Evolutionary conservation across 139 green algal species (phyloP).

Genomic region (Chlorella vulgaris): DNA sequence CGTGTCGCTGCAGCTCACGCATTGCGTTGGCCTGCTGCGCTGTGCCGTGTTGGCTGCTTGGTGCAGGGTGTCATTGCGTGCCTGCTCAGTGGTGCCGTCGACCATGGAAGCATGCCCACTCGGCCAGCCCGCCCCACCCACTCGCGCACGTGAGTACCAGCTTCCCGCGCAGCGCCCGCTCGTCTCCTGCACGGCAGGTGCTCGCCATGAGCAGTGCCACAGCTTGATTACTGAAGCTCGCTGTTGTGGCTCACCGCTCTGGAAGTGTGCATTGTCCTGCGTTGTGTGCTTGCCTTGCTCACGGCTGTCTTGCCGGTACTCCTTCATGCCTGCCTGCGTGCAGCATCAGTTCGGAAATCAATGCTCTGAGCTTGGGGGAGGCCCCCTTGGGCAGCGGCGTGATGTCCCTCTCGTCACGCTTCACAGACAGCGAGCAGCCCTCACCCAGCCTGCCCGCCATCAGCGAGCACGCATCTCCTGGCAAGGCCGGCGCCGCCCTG

Average conservation of each 20-base stretch:
- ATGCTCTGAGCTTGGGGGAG: neutral
- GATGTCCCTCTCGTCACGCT: neutral
- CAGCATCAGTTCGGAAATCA: conserved; percentile 29
- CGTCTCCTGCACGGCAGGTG: neutral
- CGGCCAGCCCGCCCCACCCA: conserved; percentile 51
- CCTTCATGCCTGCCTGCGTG: neutral
- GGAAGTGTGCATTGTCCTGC: too few relatives aligned
- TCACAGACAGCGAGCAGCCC: neutral
- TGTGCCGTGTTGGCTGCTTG: too few relatives aligned
- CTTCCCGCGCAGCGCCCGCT: neutral
- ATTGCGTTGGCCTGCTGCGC: neutral
- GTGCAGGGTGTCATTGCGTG: conserved; percentile 56
- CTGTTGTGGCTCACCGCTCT: too few relatives aligned
- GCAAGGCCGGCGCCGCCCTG: neutral
- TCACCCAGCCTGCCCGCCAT: conserved; percentile 21
- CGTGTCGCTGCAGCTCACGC: too few relatives aligned
- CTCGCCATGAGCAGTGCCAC: neutral
- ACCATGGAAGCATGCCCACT: conserved; percentile 25
- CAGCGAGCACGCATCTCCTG: neutral
- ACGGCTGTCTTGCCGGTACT: too few relatives aligned
- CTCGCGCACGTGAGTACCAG: conserved; percentile 34
- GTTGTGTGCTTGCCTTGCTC: neutral
- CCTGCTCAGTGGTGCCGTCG: conserved; percentile 53
- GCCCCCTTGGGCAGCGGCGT: conserved; percentile 14
- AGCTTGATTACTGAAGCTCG: neutral